Percentiles rank a stretch among this genome's conserved stretches.
phyloP scores from a whole-genome alignment of 495 filamentous ascomycete species.

The Xylaria intraflava region DNA sequence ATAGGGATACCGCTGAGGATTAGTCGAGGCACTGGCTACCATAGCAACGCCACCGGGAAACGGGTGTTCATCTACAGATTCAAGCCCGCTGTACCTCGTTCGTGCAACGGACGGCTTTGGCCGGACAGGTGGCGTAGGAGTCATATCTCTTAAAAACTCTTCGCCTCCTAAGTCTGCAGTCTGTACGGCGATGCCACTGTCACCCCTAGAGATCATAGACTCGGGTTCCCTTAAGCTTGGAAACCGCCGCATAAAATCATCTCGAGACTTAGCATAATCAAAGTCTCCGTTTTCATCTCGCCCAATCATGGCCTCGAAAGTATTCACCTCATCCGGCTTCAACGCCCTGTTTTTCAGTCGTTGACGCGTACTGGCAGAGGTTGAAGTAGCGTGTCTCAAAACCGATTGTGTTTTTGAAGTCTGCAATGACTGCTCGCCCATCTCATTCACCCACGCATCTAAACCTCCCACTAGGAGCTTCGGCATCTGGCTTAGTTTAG shows the following conservation, averaged over 20 bases:
- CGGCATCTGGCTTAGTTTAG: slow-evolving; percentile 61
- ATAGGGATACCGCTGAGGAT: not conserved
- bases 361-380: slow-evolving; percentile 3
- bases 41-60: slow-evolving; percentile 29
- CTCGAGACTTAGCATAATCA: slow-evolving; percentile 44
- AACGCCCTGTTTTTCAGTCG: slow-evolving; percentile 15
- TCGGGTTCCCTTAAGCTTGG: slow-evolving; percentile 68
- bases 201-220: slow-evolving; percentile 53
- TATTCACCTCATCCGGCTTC: slow-evolving; percentile 32
- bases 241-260: slow-evolving; percentile 78
- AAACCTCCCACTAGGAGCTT: slow-evolving; percentile 76
- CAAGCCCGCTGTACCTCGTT: slow-evolving; percentile 82
- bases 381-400: slow-evolving; percentile 20
- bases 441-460: slow-evolving; percentile 72
- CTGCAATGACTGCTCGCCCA: slow-evolving; percentile 63
- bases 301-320: slow-evolving; percentile 34
- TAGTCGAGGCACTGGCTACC: slow-evolving; percentile 11
- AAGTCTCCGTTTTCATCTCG: slow-evolving; percentile 40
- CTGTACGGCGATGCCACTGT: slow-evolving; percentile 9
- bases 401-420: slow-evolving; percentile 17
- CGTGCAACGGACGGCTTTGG: slow-evolving; percentile 83
- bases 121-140: slow-evolving; percentile 47
- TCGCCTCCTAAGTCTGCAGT: slow-evolving; percentile 18
- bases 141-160: slow-evolving; percentile 30
- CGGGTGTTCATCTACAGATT: slow-evolving; percentile 45